Evolutionary conservation across 768 basidiomycete genomes (phyloP), one percentile per base, ranked within the genome.

Genomic region (Rhizopogon rudus): DNA sequence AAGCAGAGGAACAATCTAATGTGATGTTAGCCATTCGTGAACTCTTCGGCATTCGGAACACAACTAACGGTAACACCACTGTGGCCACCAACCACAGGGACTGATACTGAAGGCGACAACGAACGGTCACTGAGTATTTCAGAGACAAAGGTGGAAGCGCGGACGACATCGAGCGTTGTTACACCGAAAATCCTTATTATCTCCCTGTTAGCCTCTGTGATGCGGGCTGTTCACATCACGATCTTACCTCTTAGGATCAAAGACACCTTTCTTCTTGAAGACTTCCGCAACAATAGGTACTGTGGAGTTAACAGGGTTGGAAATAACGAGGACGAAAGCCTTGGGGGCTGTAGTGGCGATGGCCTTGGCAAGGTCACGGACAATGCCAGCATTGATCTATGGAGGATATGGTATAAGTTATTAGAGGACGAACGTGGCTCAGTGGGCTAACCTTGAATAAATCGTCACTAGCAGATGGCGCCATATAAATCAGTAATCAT

Each of bases 231-330:
- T 10, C 31, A 33, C 10, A 31, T 12, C 13, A 17, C 25, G 51
- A 51, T 61, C 76, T 40, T 68, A 93, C 95, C 83, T 83, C 79
- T 90, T 97, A 60, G 93, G 89, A 71, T 99, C 85, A 68, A 88
- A 98, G 29, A 92, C 88, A 44, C 86, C 87, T 60, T 88, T 82
- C 73, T 92, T 87, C 84, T 96, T 99, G 77, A 95, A 83, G 39
- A 96, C 88, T 73, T 98, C 96, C 14, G 84, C 93, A 44, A 93
- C 93, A 66, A 99, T 92, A 46, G 97, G 97, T 40, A 98, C 96
- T 40, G 97, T 98, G 42, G 96, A 98, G 83, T 99, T 98, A 69
- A 99, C 96, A 33, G 97, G 97, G 79, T 99, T 99, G 63, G 97
- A 96, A 72, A 99, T 98, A 62, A 99, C 94, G 48, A 94, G 83